Percentiles rank a stretch among this genome's conserved stretches.
phyloP scores from a whole-genome alignment of 371 early-diverging fungal genomes.

The Cokeromyces recurvatus region DNA sequence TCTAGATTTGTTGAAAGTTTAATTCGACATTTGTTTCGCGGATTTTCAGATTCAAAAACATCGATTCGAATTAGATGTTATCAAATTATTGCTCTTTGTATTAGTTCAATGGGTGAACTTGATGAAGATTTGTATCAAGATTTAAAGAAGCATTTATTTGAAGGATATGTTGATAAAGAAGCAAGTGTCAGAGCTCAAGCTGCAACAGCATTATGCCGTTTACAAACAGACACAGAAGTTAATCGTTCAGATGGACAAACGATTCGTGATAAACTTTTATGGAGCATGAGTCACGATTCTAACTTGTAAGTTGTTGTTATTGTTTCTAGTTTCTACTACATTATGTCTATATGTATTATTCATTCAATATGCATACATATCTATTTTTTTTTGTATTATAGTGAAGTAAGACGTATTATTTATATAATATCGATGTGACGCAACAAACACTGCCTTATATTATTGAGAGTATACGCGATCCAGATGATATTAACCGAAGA shows the following conservation, averaged over 20 bases:
- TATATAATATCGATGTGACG: conserved; percentile 70
- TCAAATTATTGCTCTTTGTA: conserved; percentile 72
- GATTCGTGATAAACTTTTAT: conserved; percentile 61
- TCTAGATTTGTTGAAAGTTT: conserved; percentile 71
- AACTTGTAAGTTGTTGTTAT: conserved; percentile 51
- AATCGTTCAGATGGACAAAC: conserved; percentile 54
- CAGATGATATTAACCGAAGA: conserved; percentile 62
- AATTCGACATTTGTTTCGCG: conserved; percentile 65
- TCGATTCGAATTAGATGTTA: conserved; percentile 74
- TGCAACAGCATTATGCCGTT: conserved; percentile 71
- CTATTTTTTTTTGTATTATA: too few relatives aligned
- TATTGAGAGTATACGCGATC: conserved; percentile 74
- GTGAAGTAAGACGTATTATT: conserved; percentile 83
- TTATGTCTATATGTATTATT: not conserved
- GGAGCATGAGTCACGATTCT: conserved; percentile 68
- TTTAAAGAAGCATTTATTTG: conserved; percentile 59
- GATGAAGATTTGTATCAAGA: conserved; percentile 77
- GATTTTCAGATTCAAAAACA: conserved; percentile 71
- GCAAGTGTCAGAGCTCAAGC: conserved; percentile 76
- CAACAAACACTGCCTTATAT: conserved; percentile 62
- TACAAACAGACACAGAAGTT: conserved; percentile 61
- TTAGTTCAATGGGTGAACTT: conserved; percentile 74
- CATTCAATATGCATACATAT: too few relatives aligned
- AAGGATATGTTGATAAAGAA: conserved; percentile 81
- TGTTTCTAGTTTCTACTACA: too few relatives aligned